A percentile compares a stretch with the other conserved stretches of the same genome.
These are phyloP conservation scores for Yarrowia sp. DNA, from an alignment of 805 yeast species.

Conservation along the genomic window DNA sequence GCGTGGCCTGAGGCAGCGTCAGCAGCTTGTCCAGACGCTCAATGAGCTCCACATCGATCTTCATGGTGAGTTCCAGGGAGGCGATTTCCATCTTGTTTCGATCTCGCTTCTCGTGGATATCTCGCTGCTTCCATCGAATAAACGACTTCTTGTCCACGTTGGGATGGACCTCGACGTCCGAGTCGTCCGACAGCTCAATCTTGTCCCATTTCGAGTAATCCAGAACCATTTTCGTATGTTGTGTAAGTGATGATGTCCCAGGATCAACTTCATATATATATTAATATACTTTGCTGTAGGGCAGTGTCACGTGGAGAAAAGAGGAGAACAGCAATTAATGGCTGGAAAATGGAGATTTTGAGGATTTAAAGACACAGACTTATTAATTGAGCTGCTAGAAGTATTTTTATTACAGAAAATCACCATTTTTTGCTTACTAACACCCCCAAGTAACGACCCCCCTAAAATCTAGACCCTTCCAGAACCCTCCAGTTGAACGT, in stretches of 20 bases:
- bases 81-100: constrained; percentile 80
- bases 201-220: constrained; percentile 99
- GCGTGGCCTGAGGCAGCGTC: not conserved
- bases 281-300: not conserved
- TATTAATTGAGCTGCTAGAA: not conserved
- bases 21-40: constrained; percentile 69
- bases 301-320: constrained; percentile 8
- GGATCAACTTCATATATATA: not conserved
- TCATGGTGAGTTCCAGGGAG: constrained; percentile 74
- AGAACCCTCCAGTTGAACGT: too few relatives aligned
- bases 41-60: constrained; percentile 80
- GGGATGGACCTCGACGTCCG: constrained; percentile 97
- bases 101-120: constrained; percentile 89
- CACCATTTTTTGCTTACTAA: not conserved
- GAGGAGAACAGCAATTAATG: not conserved
- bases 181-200: constrained; percentile 93
- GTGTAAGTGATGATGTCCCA: not conserved
- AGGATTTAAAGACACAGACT: too few relatives aligned
- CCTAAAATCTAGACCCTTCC: too few relatives aligned
- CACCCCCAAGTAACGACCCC: not conserved
- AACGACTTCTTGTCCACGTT: constrained; percentile 94
- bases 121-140: constrained; percentile 95
- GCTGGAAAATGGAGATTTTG: not conserved
- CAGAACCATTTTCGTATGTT: constrained; percentile 65
- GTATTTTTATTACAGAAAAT: too few relatives aligned